Evolutionary conservation across 106 monocot species (phyloP).

Genomic region (Allium sativum): DNA sequence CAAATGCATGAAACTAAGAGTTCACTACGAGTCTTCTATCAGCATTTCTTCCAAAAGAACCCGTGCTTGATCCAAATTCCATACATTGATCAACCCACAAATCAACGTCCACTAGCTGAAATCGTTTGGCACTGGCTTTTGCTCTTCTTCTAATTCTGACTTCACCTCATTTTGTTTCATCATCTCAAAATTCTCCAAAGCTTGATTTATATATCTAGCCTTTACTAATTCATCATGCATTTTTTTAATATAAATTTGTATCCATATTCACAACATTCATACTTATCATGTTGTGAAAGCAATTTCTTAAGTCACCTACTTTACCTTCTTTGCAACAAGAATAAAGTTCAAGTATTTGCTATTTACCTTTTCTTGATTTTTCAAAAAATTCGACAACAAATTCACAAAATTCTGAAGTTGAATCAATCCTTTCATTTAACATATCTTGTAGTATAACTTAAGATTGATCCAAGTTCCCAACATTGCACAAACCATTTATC

Average conservation of each 20-base stretch:
- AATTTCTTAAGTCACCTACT: constrained; percentile 45
- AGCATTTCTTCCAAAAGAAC: constrained; percentile 15
- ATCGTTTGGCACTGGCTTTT: constrained; percentile 3
- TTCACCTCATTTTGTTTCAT: constrained; percentile 15
- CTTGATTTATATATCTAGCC: constrained; percentile 27
- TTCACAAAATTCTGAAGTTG: constrained; percentile 4
- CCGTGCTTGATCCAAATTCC: constrained; percentile 9
- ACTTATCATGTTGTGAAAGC: constrained; percentile 42
- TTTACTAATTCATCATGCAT: constrained; percentile 69
- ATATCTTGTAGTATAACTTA: constrained; percentile 12
- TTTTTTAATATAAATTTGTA: constrained; percentile 51
- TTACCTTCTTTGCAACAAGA: constrained; percentile 40
- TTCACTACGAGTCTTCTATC: constrained; percentile 2
- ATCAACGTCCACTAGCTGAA: constrained; percentile 13
- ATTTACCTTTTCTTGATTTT: constrained; percentile 1
- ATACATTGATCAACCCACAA: constrained; percentile 9
- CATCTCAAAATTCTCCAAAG: constrained; percentile 48
- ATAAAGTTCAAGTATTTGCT: not conserved
- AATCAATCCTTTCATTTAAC: constrained; percentile 2
- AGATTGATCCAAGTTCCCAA: constrained; percentile 10
- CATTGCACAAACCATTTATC: constrained; percentile 12
- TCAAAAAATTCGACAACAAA: constrained; percentile 5
- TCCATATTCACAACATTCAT: constrained; percentile 27
- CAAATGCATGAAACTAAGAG: constrained; percentile 6
- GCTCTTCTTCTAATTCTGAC: not conserved